A percentile compares a stretch with the other conserved stretches of the same genome.
phyloP scores from a whole-genome alignment of 2,329 filamentous ascomycete species.

The Aquanectria penicillioides region DNA sequence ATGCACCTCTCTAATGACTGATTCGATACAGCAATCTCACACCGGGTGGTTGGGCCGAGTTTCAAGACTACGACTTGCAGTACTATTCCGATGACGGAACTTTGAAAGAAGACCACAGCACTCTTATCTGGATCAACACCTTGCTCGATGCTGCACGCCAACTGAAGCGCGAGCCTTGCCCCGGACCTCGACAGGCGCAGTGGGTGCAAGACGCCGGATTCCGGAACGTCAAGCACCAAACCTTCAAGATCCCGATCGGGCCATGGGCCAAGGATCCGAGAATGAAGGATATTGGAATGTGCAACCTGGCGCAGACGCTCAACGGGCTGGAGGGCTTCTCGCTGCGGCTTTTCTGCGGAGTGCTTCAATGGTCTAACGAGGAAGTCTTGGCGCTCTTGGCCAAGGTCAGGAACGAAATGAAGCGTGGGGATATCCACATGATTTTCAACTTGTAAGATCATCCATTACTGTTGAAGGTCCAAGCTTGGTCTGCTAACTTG shows the following conservation, averaged over 20 bases:
- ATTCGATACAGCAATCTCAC: slow-evolving; percentile 42
- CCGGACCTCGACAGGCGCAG: slow-evolving; percentile 37
- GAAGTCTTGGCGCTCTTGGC: slow-evolving; percentile 16
- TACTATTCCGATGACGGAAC: slow-evolving; percentile 43
- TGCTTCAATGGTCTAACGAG: slow-evolving; percentile 8
- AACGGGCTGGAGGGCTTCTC: slow-evolving; percentile 22
- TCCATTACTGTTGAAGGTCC: background rate
- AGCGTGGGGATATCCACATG: slow-evolving; percentile 5
- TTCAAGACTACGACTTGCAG: slow-evolving; percentile 41
- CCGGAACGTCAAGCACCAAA: slow-evolving; percentile 42
- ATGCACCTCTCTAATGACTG: background rate
- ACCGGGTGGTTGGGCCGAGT: slow-evolving; percentile 50
- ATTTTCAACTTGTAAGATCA: slow-evolving; percentile 24
- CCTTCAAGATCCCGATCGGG: slow-evolving; percentile 46
- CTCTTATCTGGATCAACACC: slow-evolving; percentile 32
- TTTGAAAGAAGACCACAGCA: slow-evolving; percentile 33
- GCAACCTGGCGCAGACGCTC: slow-evolving; percentile 20
- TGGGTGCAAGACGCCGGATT: slow-evolving; percentile 50
- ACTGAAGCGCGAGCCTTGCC: slow-evolving; percentile 36
- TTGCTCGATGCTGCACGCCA: slow-evolving; percentile 29
- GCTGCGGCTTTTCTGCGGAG: slow-evolving; percentile 11
- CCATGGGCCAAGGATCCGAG: slow-evolving; percentile 49
- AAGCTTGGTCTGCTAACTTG: background rate
- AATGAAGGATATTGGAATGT: slow-evolving; percentile 45
- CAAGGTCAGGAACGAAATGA: slow-evolving; percentile 14